Conservation (phyloP, 2,329 filamentous ascomycete genomes). For the Ceratocystis diversiconidia region DNA sequence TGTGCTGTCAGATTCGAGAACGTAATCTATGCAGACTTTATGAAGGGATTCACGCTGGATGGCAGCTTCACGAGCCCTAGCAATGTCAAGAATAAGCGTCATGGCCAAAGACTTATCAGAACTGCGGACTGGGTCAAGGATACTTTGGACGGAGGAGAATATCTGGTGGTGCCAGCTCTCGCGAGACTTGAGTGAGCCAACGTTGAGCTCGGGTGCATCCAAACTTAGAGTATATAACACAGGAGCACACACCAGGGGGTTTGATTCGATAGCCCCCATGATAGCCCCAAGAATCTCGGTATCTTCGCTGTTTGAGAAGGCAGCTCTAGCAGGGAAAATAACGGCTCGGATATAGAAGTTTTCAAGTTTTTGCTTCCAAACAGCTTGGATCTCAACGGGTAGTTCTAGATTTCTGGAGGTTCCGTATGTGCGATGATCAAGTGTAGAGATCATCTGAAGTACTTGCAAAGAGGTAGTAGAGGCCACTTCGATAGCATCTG, state of each 20-base stretch:
- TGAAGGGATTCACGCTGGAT: slow-evolving; percentile 31
- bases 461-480: slow-evolving; percentile 31
- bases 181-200: slow-evolving; percentile 23
- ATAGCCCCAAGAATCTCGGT: slow-evolving; percentile 30
- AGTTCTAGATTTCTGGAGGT: slow-evolving; percentile 6
- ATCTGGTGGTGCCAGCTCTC: slow-evolving; percentile 30
- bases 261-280: slow-evolving; percentile 28
- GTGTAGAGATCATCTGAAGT: slow-evolving; percentile 24
- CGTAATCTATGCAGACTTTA: slow-evolving; percentile 31
- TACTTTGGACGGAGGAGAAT: slow-evolving; percentile 25
- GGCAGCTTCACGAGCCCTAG: slow-evolving; percentile 22
- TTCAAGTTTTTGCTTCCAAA: slow-evolving; percentile 35
- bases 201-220: slow-evolving; percentile 19
- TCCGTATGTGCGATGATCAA: slow-evolving; percentile 13
- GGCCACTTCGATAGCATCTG: slow-evolving; percentile 37
- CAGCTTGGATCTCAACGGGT: neutral
- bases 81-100: slow-evolving; percentile 24
- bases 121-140: slow-evolving; percentile 21
- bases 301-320: slow-evolving; percentile 32
- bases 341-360: slow-evolving; percentile 37
- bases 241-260: slow-evolving; percentile 28
- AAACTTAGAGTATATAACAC: slow-evolving; percentile 33
- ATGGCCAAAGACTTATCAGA: slow-evolving; percentile 22
- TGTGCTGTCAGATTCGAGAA: slow-evolving; percentile 24
- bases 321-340: slow-evolving; percentile 36